phyloP scores from a whole-genome alignment of 495 filamentous ascomycete species.

The Penicillium ucsense region DNA sequence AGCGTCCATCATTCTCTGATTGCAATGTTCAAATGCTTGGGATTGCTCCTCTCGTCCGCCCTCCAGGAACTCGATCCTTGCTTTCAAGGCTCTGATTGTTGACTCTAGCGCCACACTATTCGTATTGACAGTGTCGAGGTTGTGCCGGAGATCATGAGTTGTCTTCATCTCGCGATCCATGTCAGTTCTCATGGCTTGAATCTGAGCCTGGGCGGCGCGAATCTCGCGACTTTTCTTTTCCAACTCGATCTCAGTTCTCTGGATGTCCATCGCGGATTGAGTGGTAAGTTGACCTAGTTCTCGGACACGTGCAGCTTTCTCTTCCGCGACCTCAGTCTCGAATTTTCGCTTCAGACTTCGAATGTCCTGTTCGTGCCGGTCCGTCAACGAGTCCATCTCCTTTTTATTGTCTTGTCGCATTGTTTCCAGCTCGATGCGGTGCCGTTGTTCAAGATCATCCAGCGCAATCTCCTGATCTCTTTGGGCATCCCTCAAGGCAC shows the following conservation, averaged over 20 bases:
- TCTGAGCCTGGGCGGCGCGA: conserved; percentile 38
- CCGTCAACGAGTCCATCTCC: conserved; percentile 27
- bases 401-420: conserved; percentile 29
- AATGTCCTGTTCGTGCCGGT: conserved; percentile 41
- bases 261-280: conserved; percentile 50
- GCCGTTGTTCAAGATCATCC: conserved; percentile 44
- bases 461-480: conserved; percentile 46
- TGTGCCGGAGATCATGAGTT: conserved; percentile 46
- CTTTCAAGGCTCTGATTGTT: conserved; percentile 60
- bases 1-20: conserved; percentile 69
- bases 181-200: conserved; percentile 46
- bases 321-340: conserved; percentile 54
- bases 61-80: conserved; percentile 78
- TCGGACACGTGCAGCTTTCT: conserved; percentile 43
- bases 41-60: conserved; percentile 80
- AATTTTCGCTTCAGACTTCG: conserved; percentile 37
- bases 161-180: conserved; percentile 52
- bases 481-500: conserved; percentile 40
- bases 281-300: conserved; percentile 59
- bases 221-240: conserved; percentile 54
- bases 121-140: conserved; percentile 52
- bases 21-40: conserved; percentile 64
- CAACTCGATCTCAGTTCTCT: conserved; percentile 52
- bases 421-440: conserved; percentile 40
- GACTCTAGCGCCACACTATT: conserved; percentile 62